Base-by-base conservation (phyloP, 2,329 filamentous ascomycete genomes). In the Colletotrichum cordylinicola region DNA sequence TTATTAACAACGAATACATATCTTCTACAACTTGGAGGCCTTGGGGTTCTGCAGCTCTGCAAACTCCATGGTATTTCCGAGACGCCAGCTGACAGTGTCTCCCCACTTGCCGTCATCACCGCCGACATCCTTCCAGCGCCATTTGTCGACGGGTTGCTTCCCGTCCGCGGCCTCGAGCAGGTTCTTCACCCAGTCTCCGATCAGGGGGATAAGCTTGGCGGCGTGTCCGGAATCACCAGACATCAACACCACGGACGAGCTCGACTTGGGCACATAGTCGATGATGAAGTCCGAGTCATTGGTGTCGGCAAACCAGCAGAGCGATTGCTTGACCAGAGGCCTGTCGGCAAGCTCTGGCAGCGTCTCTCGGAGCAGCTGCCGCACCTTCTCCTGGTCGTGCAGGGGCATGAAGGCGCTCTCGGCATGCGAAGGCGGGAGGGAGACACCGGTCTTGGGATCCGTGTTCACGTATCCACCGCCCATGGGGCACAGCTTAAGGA, bases 271-370 rank as follows among this genome's bases (percentile, higher is more conserved):
- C 1, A 93, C 88, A 69, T 87, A 90, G 79, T 93, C 91, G 58
- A 93, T 86, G 65, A 91, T 87, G 77, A 88, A 93, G 62, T 93
- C 90, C 1, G 90, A 91, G 78, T 92, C 90, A 9, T 82, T 85
- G 0, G 90, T 91, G 78, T 93, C 92, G 1, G 91, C 90, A 75
- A 91, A 91, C 91, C 91, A 93, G 79, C 92, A 93, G n/a, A 93
- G 81, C 2, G 86, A 87, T 79, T 88, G 87, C 35, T 88, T 84
- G 3, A 93, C 87, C n/a, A 93, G 83, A 0, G 91, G 90, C 4
- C 91, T 81, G 18, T 91, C 86, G 0, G 88, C 87, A 24, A 92
- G 84, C 56, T 82, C 83, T 0, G 91, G 91, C 0, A 93, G 83
- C 0, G 89, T 89, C 67, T 92, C 85, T 9, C 80, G 78, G 4